Evolutionary conservation across 192 early-diverging fungal species (phyloP).

Genomic region (Entophlyctis luteolus): DNA sequence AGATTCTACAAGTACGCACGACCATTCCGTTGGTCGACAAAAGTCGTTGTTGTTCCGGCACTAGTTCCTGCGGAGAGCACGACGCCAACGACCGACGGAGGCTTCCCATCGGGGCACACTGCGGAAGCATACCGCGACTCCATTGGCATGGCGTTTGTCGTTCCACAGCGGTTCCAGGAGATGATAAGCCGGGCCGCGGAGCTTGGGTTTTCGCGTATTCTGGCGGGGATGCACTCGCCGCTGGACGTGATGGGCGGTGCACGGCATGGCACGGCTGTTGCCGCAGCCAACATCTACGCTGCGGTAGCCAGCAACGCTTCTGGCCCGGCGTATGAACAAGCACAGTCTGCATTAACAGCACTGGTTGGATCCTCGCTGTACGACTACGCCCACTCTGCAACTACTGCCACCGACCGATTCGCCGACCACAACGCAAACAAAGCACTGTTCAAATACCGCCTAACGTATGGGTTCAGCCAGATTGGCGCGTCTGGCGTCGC

Average conservation of each 20-base stretch:
- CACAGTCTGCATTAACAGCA: constrained; percentile 13
- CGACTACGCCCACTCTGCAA: constrained; percentile 20
- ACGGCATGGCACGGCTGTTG: constrained; percentile 16
- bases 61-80: constrained; percentile 13
- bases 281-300: constrained; percentile 26
- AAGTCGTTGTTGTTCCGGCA: background rate
- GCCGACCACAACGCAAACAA: constrained; percentile 12
- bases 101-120: constrained; percentile 21
- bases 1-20: constrained; percentile 34
- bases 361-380: background rate
- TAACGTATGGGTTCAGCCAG: constrained; percentile 18
- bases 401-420: constrained; percentile 10
- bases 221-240: constrained; percentile 22
- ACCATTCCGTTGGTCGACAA: constrained; percentile 24
- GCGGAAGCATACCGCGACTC: constrained; percentile 18
- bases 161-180: constrained; percentile 28
- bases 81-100: constrained; percentile 28
- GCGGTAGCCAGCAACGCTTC: background rate
- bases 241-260: constrained; percentile 25
- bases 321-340: constrained; percentile 8
- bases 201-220: constrained; percentile 15
- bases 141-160: constrained; percentile 23
- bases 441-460: constrained; percentile 7
- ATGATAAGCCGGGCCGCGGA: constrained; percentile 18
- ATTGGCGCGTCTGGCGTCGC: background rate